phyloP scores from a whole-genome alignment of 1,284 basidiomycete genomes.

The Ustilago curta region DNA sequence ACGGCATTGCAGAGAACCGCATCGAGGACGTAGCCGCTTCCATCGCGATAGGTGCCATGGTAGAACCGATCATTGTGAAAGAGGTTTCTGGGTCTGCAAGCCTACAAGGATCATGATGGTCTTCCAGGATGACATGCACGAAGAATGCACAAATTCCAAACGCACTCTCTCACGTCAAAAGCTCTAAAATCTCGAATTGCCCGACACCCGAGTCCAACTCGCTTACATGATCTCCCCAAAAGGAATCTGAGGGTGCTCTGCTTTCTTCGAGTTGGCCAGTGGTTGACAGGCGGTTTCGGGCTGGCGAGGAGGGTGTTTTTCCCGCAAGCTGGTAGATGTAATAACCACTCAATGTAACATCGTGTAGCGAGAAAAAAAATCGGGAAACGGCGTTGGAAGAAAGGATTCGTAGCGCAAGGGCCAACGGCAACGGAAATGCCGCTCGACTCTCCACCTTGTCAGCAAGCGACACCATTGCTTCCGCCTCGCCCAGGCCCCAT shows the following conservation, averaged over 20 bases:
- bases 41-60: constrained; percentile 1
- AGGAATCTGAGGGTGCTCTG: too few relatives aligned
- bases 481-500: neutral
- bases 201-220: too few relatives aligned
- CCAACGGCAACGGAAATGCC: too few relatives aligned
- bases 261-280: too few relatives aligned
- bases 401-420: constrained; percentile 1
- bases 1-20: constrained; percentile 14
- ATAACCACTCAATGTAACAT: neutral
- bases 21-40: constrained; percentile 19
- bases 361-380: neutral
- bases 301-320: too few relatives aligned
- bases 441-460: neutral
- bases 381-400: neutral
- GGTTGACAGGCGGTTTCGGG: neutral
- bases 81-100: too few relatives aligned
- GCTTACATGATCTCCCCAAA: too few relatives aligned
- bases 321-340: neutral
- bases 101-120: neutral
- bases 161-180: too few relatives aligned
- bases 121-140: neutral
- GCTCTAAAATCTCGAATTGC: too few relatives aligned
- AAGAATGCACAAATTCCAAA: neutral
- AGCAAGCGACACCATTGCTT: neutral
- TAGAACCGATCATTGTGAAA: constrained; percentile 15